These are phyloP conservation scores for Epichloe hybrida DNA, from an alignment of 2,329 filamentous ascomycete species.

Conservation along the genomic window DNA sequence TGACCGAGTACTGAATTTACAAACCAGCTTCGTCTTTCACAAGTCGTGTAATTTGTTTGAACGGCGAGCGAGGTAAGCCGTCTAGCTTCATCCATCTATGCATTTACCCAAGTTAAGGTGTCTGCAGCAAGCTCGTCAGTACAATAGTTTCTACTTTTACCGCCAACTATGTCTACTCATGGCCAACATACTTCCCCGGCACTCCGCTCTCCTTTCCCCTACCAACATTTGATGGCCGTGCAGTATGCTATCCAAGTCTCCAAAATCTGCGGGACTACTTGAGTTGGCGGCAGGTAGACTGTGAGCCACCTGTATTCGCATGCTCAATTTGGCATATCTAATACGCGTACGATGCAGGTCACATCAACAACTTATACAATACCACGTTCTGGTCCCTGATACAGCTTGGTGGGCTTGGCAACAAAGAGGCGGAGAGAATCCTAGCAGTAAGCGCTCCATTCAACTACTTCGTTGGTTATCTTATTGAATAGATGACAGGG, in stretches of 20 bases:
- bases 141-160: constrained; percentile 91
- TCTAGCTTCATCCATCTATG: neutral
- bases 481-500: constrained; percentile 39
- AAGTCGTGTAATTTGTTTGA: constrained; percentile 75
- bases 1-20: constrained; percentile 4
- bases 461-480: neutral
- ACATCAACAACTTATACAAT: constrained; percentile 98
- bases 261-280: constrained; percentile 85
- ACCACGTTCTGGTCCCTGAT: constrained; percentile 92
- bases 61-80: constrained; percentile 57
- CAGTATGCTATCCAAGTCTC: constrained; percentile 75
- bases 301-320: constrained; percentile 33
- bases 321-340: constrained; percentile 7
- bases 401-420: constrained; percentile 59
- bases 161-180: constrained; percentile 73
- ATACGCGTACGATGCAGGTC: constrained; percentile 40
- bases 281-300: constrained; percentile 94
- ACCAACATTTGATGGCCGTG: constrained; percentile 85
- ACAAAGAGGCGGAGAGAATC: constrained; percentile 66
- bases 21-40: constrained; percentile 69
- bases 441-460: constrained; percentile 43
- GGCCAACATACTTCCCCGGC: constrained; percentile 64
- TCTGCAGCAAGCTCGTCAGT: constrained; percentile 67
- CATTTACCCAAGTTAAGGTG: neutral
- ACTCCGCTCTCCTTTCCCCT: constrained; percentile 56